Conservation (phyloP, 2,329 filamentous ascomycete genomes). For the Sclerotiophoma versabilis region DNA sequence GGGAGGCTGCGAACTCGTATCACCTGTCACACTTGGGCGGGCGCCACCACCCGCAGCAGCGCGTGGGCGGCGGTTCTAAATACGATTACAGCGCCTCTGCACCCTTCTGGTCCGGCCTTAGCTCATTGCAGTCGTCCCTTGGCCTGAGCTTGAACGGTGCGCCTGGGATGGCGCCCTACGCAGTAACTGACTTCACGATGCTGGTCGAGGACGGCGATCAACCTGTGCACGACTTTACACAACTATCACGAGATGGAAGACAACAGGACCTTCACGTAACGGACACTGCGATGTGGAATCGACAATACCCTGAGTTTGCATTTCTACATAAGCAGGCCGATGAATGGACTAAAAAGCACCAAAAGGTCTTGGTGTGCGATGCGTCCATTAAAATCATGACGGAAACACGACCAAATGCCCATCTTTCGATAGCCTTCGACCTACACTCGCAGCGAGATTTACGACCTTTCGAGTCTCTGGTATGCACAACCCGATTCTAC, state of each 20-base stretch:
- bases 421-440: slow-evolving; percentile 43
- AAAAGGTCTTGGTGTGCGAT: slow-evolving; percentile 51
- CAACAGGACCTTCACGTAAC: slow-evolving; percentile 41
- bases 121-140: slow-evolving; percentile 26
- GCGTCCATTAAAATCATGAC: slow-evolving; percentile 52
- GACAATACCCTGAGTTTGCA: slow-evolving; percentile 43
- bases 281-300: slow-evolving; percentile 42
- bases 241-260: slow-evolving; percentile 38
- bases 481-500: slow-evolving; percentile 47
- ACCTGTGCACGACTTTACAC: slow-evolving; percentile 51
- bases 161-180: slow-evolving; percentile 26
- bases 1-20: slow-evolving; percentile 25
- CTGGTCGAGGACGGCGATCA: slow-evolving; percentile 48
- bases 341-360: slow-evolving; percentile 29
- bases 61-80: slow-evolving; percentile 26
- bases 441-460: slow-evolving; percentile 46
- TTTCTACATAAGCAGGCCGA: slow-evolving; percentile 32
- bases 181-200: slow-evolving; percentile 50
- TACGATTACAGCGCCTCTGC: slow-evolving; percentile 30
- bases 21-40: slow-evolving; percentile 32
- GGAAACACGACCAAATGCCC: slow-evolving; percentile 44
- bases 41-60: slow-evolving; percentile 29
- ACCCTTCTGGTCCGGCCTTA: slow-evolving; percentile 25
- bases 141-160: slow-evolving; percentile 16
- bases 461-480: slow-evolving; percentile 36